These are phyloP conservation scores for Chaetomiaceae sp. DNA, from an alignment of 2,329 filamentous ascomycete species.

Conservation along the genomic window DNA sequence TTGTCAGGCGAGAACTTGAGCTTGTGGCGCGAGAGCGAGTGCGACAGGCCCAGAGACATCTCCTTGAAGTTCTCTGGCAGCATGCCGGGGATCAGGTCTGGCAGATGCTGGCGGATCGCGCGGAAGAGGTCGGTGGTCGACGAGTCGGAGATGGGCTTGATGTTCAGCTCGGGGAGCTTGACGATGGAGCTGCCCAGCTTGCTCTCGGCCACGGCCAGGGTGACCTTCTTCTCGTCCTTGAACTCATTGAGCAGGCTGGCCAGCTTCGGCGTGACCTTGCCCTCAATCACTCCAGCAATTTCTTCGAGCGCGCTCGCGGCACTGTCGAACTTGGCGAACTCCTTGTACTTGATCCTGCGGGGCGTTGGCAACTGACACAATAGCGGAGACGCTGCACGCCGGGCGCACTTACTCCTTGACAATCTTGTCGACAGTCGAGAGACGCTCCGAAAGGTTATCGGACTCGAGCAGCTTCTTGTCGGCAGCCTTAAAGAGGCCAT, in stretches of 20 bases:
- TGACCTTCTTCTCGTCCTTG: slow-evolving; percentile 97
- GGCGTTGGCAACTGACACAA: slow-evolving; percentile 18
- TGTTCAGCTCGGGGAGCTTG: slow-evolving; percentile 82
- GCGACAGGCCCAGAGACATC: slow-evolving; percentile 93
- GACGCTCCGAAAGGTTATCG: slow-evolving; percentile 70
- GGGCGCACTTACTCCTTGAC: slow-evolving; percentile 68
- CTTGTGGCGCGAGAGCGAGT: slow-evolving; percentile 95
- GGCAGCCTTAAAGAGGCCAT: slow-evolving; percentile 96
- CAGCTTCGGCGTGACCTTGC: slow-evolving; percentile 89
- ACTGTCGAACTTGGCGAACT: slow-evolving; percentile 96
- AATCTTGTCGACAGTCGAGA: slow-evolving; percentile 76
- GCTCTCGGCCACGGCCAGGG: slow-evolving; percentile 86
- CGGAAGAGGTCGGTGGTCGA: slow-evolving; percentile 86
- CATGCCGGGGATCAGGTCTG: slow-evolving; percentile 85
- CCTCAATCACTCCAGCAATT: slow-evolving; percentile 81
- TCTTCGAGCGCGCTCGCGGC: slow-evolving; percentile 87
- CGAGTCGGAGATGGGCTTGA: slow-evolving; percentile 77
- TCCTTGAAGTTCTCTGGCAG: slow-evolving; percentile 81
- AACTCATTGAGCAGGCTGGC: slow-evolving; percentile 77
- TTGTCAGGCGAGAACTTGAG: slow-evolving; percentile 98
- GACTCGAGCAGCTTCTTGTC: slow-evolving; percentile 97
- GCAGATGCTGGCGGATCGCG: slow-evolving; percentile 85
- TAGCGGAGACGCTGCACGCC: neutral
- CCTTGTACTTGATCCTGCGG: slow-evolving; percentile 82
- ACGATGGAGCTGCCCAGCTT: slow-evolving; percentile 90